Evolutionary conservation across 805 yeast genomes (phyloP).

Genomic region (Diddensiella caesifluorescens): DNA sequence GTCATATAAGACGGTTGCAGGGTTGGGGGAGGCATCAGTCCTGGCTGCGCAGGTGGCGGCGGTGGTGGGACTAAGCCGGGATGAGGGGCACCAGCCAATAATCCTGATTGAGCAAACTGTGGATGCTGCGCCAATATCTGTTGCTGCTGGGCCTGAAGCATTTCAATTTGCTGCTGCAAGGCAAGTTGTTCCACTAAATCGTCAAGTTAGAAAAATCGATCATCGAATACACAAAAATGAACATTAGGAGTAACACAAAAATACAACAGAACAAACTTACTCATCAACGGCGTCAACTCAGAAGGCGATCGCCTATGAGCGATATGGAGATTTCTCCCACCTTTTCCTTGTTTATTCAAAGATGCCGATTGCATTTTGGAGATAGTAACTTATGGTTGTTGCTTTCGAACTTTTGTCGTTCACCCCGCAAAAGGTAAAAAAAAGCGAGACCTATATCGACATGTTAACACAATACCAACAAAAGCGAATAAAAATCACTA

Average conservation of each 20-base stretch:
- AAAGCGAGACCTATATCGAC: too few relatives aligned
- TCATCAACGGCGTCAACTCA: constrained; percentile 87
- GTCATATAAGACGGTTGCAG: constrained; percentile 19
- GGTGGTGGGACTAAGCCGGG: constrained; percentile 26
- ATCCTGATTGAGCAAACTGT: constrained; percentile 32
- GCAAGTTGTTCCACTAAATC: constrained; percentile 55
- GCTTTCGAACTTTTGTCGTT: too few relatives aligned
- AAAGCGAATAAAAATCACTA: too few relatives aligned
- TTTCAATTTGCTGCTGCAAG: constrained; percentile 86
- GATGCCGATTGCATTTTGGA: constrained; percentile 4
- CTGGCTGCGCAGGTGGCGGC: constrained; percentile 14
- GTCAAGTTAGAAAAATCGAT: constrained; percentile 9
- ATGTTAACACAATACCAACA: too few relatives aligned
- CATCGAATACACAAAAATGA: background rate
- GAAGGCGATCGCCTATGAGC: constrained; percentile 98
- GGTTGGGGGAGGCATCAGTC: constrained; percentile 19
- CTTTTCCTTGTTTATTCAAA: constrained; percentile 4
- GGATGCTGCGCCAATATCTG: constrained; percentile 71
- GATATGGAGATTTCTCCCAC: constrained; percentile 57
- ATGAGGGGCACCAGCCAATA: constrained; percentile 23
- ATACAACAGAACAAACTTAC: constrained; percentile 35
- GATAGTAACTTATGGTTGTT: too few relatives aligned
- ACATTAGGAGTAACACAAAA: background rate
- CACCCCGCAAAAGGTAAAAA: too few relatives aligned
- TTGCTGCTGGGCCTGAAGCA: constrained; percentile 88